Conservation (phyloP, 352 stramenopile species). For the Peronospora farinosa region DNA sequence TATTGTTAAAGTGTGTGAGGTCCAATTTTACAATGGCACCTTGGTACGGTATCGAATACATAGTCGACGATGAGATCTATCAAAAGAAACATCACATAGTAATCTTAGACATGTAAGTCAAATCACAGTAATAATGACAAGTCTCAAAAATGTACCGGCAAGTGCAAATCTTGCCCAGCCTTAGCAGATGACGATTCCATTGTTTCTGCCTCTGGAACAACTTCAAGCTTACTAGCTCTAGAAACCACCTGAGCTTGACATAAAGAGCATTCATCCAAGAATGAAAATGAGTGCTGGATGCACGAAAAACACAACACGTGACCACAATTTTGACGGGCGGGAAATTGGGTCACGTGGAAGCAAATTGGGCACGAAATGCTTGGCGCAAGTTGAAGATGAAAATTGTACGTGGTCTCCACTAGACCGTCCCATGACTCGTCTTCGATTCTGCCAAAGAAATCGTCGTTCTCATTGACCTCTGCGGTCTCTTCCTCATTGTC, state of each 20-base stretch:
- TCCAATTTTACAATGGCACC: constrained; percentile 10
- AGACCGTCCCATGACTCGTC: constrained; percentile 22
- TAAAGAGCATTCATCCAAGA: constrained; percentile 36
- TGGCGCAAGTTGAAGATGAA: constrained; percentile 30
- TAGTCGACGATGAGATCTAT: constrained; percentile 10
- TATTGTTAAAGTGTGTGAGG: constrained; percentile 9
- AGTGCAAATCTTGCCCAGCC: constrained; percentile 14
- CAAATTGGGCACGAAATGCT: constrained; percentile 42
- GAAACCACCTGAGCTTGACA: constrained; percentile 51
- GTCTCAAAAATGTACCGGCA: constrained; percentile 16
- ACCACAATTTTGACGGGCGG: constrained; percentile 44
- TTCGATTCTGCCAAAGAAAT: constrained; percentile 13
- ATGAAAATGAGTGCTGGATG: constrained; percentile 41
- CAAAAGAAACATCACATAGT: neutral
- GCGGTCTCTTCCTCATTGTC: constrained; percentile 24
- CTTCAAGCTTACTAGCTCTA: constrained; percentile 16
- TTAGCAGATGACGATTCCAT: constrained; percentile 18
- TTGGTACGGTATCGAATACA: constrained; percentile 11
- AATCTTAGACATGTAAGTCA: neutral
- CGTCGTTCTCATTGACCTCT: constrained; percentile 18
- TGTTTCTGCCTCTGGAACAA: constrained; percentile 3
- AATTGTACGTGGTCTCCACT: constrained; percentile 17
- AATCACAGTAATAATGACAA: neutral
- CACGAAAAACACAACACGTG: constrained; percentile 48
- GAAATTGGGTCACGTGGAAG: constrained; percentile 39